Percentiles rank a stretch among this genome's conserved stretches.
These are phyloP conservation scores for Magnolia officinalis DNA, from an alignment of 164 flowering plant genomes.

Conservation along the genomic window DNA sequence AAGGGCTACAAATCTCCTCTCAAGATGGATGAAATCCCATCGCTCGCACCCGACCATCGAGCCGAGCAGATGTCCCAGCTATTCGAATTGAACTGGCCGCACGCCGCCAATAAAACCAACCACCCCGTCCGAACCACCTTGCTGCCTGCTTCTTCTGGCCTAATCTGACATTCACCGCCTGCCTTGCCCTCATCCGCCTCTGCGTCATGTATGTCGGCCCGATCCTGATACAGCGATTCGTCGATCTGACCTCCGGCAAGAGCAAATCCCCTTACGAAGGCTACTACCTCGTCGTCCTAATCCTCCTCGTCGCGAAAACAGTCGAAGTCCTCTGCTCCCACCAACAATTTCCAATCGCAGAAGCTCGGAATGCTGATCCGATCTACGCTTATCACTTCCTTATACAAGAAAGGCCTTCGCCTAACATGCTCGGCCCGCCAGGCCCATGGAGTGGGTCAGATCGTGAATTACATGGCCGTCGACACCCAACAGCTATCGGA, in stretches of 20 bases:
- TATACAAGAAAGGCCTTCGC: conserved; percentile 83
- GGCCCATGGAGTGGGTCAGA: conserved; percentile 87
- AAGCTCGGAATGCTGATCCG: conserved; percentile 86
- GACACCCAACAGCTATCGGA: conserved; percentile 97
- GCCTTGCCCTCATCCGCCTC: conserved; percentile 56
- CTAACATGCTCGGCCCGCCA: conserved; percentile 84
- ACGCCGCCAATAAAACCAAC: conserved; percentile 45
- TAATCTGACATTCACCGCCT: conserved; percentile 64
- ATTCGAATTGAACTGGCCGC: conserved; percentile 77
- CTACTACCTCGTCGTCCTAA: conserved; percentile 66
- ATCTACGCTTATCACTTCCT: conserved; percentile 63
- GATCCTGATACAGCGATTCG: conserved; percentile 66
- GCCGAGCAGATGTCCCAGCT: conserved; percentile 65
- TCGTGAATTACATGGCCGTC: conserved; percentile 96
- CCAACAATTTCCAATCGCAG: conserved; percentile 78
- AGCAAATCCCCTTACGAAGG: conserved; percentile 71
- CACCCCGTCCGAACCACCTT: conserved; percentile 74
- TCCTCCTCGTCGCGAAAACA: conserved; percentile 60
- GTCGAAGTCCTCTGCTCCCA: conserved; percentile 69
- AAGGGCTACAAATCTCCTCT: conserved; percentile 75
- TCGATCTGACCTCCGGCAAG: conserved; percentile 72
- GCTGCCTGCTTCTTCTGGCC: conserved; percentile 84
- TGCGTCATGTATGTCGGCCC: conserved; percentile 91
- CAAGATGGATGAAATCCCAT: conserved; percentile 64
- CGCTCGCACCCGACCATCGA: conserved; percentile 66